Base-by-base conservation (phyloP, 192 early-diverging fungal species). In the Mortierella claussenii region DNA sequence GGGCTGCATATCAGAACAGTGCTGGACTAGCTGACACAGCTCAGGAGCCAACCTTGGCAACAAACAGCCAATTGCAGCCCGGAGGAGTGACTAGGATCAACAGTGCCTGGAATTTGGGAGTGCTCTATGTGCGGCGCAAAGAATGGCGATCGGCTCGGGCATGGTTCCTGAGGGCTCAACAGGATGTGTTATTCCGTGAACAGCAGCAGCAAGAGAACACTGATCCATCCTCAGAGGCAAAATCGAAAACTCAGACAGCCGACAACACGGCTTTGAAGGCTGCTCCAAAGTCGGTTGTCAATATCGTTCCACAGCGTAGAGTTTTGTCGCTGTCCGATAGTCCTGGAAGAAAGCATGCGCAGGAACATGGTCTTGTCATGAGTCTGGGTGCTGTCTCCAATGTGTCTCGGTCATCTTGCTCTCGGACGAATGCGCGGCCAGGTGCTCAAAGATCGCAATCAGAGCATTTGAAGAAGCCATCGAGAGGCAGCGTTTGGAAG, bases 41-140 rank as follows among this genome's bases (percentile, higher is more conserved):
- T n/a, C n/a, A n/a, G n/a, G n/a, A n/a, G n/a, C n/a, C n/a, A n/a
- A n/a, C n/a, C n/a, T n/a, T n/a, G n/a, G n/a, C n/a, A n/a, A n/a
- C n/a, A n/a, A n/a, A n/a, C n/a, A 58, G 52, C 59, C 55, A 23
- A 28, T 3, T 31, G n/a, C 54, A 55, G 24, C 23, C 13, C 9
- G 18, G 7, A 11, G 27, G 62, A 9, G 47, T 63, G 24, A 71
- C 55, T 12, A 58, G 61, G 61, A 73, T 73, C n/a, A 73, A 73
- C n/a, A 64, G 69, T 30, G 61, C 69, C 5, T 73, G 69, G 69
- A 73, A 73, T 31, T 7, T 73, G 4, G 69, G 69, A 0, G 69
- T 73, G 8, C 31, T 73, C 24, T 32, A 65, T 53, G 60, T 52
- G 11, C 57, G 62, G 13, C 31, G 33, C 11, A 53, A 65, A 53